Percentiles rank a stretch among this genome's conserved stretches.
phyloP scores from a whole-genome alignment of 108 stramenopile species.

The Skeletonema menzelii region DNA sequence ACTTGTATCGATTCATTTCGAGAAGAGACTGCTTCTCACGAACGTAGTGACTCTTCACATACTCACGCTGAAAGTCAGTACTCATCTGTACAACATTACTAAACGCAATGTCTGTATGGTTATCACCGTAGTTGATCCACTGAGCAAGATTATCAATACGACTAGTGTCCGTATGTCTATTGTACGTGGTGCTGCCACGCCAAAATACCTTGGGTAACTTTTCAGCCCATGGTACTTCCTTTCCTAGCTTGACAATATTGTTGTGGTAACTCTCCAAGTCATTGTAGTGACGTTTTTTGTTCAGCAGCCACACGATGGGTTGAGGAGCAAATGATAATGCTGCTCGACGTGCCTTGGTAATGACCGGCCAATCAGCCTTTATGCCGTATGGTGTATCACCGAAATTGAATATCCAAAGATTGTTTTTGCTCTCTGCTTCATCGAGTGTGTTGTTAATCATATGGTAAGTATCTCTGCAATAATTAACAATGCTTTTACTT shows the following conservation, averaged over 20 bases:
- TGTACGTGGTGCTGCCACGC: background rate
- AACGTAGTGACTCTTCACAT: background rate
- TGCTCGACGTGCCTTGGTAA: background rate
- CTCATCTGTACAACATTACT: background rate
- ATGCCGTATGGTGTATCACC: background rate
- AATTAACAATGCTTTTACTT: background rate
- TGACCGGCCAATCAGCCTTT: background rate
- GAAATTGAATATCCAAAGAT: background rate
- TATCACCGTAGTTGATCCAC: slow-evolving; percentile 1
- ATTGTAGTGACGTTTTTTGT: background rate
- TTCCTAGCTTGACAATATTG: background rate
- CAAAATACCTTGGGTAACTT: background rate
- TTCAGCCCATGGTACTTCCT: slow-evolving; percentile 3
- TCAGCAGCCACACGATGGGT: slow-evolving; percentile 3
- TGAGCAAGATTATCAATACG: background rate
- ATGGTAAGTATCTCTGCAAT: background rate
- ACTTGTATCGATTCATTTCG: slow-evolving; percentile 8
- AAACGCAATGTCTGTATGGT: background rate
- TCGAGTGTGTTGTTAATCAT: background rate
- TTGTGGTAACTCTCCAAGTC: background rate
- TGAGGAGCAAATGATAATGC: background rate
- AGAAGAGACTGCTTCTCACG: background rate
- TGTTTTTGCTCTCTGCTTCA: background rate
- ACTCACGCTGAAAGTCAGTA: background rate
- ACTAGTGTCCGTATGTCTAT: background rate